Evolutionary conservation across 1,284 basidiomycete genomes (phyloP), one percentile per base, ranked within the genome.

Genomic region (Pseudozyma tsukubaensis): DNA sequence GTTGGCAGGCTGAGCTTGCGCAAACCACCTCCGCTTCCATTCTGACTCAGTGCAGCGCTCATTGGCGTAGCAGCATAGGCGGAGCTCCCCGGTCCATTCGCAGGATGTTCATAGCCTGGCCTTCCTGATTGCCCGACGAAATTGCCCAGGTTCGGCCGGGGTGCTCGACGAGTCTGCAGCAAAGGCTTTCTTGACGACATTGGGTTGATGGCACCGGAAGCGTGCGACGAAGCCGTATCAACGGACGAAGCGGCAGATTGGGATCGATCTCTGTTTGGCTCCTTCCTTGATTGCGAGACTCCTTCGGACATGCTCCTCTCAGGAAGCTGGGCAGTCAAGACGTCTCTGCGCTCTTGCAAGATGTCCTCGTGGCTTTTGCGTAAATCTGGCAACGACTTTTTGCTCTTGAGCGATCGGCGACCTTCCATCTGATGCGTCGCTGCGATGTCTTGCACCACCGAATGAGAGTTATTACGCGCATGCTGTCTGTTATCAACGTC

Each of bases 301-400:
- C 43, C 18, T 18, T 59, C 49, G n/a, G 35, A 29, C 11, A 14
- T 4, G 4, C 35, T 40, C 19, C 18, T 19, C 7, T 44, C 36
- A 19, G 52, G 42, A 11, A 57, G 8, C 35, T 58, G 42, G 14
- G 61, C 54, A n/a, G 54, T 47, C 11, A 64, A 34, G 18, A 49
- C 43, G 5, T 60, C 59, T 35, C 62, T 52, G 1, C 81, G 75
- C 49, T 85, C 84, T 18, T 79, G 71, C 35, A 85, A 59, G 42
- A 85, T 85, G 32, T 80, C 78, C 29, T 81, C 81, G 61, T 88
- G 87, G 54, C 85, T 86, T 47, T 89, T 89, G 21, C 92, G 89
- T 50, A 97, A 86, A 81, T 97, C 94, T 10, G 94, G 94, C 64
- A 97, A 86, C 57, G 93, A 94, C 85, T 95, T 93, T 32, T 80